Conservation (phyloP, 148 eudicot genomes). For the Rhododendron ovatum region DNA sequence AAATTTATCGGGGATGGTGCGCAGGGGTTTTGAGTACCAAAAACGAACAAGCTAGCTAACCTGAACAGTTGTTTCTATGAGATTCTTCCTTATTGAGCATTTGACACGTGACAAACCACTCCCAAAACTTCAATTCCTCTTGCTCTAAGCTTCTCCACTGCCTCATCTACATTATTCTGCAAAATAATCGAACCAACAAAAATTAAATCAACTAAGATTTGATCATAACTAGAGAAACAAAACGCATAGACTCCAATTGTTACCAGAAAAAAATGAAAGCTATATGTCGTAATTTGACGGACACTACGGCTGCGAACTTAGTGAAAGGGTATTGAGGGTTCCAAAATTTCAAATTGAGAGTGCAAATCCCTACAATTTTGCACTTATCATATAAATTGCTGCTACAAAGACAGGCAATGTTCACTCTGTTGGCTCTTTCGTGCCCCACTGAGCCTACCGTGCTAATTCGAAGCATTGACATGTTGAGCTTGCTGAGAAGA, state of each 20-base stretch:
- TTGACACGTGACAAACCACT: slow-evolving; percentile 87
- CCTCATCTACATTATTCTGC: slow-evolving; percentile 89
- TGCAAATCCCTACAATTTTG: not conserved
- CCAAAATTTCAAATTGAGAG: not conserved
- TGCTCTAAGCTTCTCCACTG: slow-evolving; percentile 63
- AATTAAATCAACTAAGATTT: not conserved
- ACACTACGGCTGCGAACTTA: not conserved
- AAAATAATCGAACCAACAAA: slow-evolving; percentile 6
- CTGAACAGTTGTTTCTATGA: slow-evolving; percentile 65
- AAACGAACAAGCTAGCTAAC: slow-evolving; percentile 16
- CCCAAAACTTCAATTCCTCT: slow-evolving; percentile 76
- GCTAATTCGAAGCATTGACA: not conserved
- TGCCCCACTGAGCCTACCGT: not conserved
- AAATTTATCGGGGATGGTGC: no score
- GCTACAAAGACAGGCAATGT: not conserved
- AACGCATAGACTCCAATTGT: not conserved
- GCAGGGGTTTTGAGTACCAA: no score
- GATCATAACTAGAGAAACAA: not conserved
- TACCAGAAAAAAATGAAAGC: not conserved
- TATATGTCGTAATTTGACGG: not conserved
- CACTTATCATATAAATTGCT: not conserved
- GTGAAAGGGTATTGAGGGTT: not conserved
- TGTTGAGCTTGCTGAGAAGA: not conserved
- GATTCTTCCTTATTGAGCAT: slow-evolving; percentile 78
- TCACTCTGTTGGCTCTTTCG: not conserved